Evolutionary conservation across 768 basidiomycete species (phyloP), one percentile per base, ranked within the genome.

Genomic region (Hygrophorus pudorinus): DNA sequence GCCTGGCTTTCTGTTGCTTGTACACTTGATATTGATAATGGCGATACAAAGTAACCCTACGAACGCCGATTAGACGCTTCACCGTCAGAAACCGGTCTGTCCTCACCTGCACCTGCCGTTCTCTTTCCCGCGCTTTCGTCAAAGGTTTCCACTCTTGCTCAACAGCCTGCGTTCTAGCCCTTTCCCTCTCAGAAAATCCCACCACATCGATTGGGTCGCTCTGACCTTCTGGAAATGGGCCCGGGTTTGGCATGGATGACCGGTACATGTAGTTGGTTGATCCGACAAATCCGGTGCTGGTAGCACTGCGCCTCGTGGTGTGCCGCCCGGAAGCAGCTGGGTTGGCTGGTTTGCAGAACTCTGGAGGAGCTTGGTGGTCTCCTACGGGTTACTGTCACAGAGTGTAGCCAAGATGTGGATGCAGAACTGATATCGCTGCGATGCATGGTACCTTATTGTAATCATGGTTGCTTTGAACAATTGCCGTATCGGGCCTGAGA

Each of bases 271-370:
- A 64, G 8, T 62, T 58, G 11, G 56, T 60, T 17, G 66, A 65
- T 16, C 71, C 67, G 28, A 59, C 62, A 8, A 72, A 74, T 14
- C 65, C 63, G 16, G 65, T 67, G 48, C 76, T 76, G 11, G 75
- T 64, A 5, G 61, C 68, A 48, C 76, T 78, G 32, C 69, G 65
- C 44, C 71, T 58, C 1, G 68, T 69, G 18, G 75, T 59, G 45
- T 65, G 65, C 4, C 71, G 61, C 44, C 66, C 69, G 2, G 67
- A 65, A 33, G 62, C 54, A 9, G 65, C 53, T 0, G 58, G 57
- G 31, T 72, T 73, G 41, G 74, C 68, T 46, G 7, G 24, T 24
- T 24, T 24, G 7, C 24, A 24, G 24, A 24, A 24, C 24, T 24
- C 24, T 7, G 7, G 7, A n/a, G n/a, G n/a, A n/a, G n/a, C n/a